Percentiles rank a stretch among this genome's conserved stretches.
Conservation (phyloP, 306 rosid species). For the Trifolium pratense region DNA sequence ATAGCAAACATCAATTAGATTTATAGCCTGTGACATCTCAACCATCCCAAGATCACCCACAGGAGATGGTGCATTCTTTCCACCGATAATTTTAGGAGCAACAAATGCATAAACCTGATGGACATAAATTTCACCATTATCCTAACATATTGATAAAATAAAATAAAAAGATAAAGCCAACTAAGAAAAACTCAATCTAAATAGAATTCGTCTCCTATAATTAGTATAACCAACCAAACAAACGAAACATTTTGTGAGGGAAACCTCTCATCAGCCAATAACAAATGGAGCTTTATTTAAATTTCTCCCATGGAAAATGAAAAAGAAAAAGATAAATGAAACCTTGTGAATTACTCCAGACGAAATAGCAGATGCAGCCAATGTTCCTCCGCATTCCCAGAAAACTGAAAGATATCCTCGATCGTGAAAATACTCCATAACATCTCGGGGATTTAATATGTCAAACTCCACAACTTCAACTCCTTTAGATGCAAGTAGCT, state of each 20-base stretch:
- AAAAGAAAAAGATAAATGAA: slow-evolving; percentile 13
- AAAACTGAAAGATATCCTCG: slow-evolving; percentile 90
- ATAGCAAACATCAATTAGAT: slow-evolving; percentile 78
- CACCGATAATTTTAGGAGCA: slow-evolving; percentile 98
- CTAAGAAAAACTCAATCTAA: too few species aligned
- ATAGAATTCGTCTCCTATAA: too few species aligned
- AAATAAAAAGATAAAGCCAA: slow-evolving; percentile 32
- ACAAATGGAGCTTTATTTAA: slow-evolving; percentile 24
- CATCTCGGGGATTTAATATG: slow-evolving; percentile 76
- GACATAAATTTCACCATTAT: background rate
- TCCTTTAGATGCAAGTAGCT: slow-evolving; percentile 92
- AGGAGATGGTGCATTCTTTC: slow-evolving; percentile 87
- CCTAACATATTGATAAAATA: slow-evolving; percentile 18
- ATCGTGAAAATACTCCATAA: slow-evolving; percentile 89
- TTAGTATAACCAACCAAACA: background rate
- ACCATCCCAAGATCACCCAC: slow-evolving; percentile 99
- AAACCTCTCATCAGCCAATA: background rate
- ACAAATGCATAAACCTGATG: slow-evolving; percentile 87
- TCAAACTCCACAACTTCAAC: slow-evolving; percentile 96
- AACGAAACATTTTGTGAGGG: too few species aligned
- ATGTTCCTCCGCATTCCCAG: slow-evolving; percentile 97
- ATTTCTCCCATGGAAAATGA: background rate
- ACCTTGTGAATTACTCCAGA: slow-evolving; percentile 92
- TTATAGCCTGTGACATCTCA: slow-evolving; percentile 94
- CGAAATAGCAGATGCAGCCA: slow-evolving; percentile 94